Evolutionary conservation across 2,329 filamentous ascomycete species (phyloP).

Genomic region (Acarospora socialis): DNA sequence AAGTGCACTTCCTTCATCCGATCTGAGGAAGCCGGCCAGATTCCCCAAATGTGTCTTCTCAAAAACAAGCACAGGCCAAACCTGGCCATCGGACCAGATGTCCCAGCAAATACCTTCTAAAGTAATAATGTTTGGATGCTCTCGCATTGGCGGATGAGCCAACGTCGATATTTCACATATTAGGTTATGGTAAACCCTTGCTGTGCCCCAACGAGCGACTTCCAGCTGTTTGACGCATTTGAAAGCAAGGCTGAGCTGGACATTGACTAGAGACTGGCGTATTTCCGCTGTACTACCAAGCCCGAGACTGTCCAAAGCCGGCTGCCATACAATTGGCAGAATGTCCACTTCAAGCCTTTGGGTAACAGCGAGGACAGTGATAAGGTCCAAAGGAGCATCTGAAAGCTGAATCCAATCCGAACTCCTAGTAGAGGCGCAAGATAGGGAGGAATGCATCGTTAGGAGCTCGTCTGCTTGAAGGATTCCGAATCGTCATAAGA

Average conservation of each 20-base stretch:
- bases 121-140: slow-evolving; percentile 10
- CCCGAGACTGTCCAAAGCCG: slow-evolving; percentile 7
- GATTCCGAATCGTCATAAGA: too few relatives aligned
- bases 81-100: neutral
- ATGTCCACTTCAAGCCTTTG: slow-evolving; percentile 12
- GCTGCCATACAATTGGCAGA: slow-evolving; percentile 14
- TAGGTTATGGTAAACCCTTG: slow-evolving; percentile 2
- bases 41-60: slow-evolving; percentile 8
- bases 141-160: slow-evolving; percentile 6
- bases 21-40: slow-evolving; percentile 8
- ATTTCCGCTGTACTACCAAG: slow-evolving; percentile 10
- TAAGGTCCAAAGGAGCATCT: too few relatives aligned
- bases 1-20: slow-evolving; percentile 4
- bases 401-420: too few relatives aligned
- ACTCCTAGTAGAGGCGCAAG: too few relatives aligned
- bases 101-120: slow-evolving; percentile 12
- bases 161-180: slow-evolving; percentile 8
- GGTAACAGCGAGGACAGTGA: slow-evolving; percentile 11
- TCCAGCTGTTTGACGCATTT: slow-evolving; percentile 10
- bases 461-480: too few relatives aligned
- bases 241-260: slow-evolving; percentile 13
- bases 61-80: slow-evolving; percentile 13
- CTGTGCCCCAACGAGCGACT: neutral
- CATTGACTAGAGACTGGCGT: slow-evolving; percentile 9
- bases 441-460: too few relatives aligned